Percentiles rank a stretch among this genome's conserved stretches.
Evolutionary conservation across 331 rosid species (phyloP).

Genomic region (Dryas integrifolia): DNA sequence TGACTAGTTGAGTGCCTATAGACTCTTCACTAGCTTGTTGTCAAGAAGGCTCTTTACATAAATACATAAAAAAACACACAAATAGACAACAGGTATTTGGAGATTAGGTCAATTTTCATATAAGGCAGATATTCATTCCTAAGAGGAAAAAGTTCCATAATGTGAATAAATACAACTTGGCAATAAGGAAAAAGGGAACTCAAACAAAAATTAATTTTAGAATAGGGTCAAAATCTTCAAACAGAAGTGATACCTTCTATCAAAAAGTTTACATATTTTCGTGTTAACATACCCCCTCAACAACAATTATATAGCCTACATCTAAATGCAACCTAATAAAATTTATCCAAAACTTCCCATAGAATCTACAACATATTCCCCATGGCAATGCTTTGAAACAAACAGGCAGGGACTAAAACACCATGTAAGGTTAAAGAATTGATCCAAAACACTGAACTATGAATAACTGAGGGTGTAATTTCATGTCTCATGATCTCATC

Average conservation of each 20-base stretch:
- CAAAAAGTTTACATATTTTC: constrained; percentile 34
- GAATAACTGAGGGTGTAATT: constrained; percentile 32
- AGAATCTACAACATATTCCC: constrained; percentile 38
- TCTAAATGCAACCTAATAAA: constrained; percentile 42
- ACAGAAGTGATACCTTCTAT: no score
- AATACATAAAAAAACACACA: neutral
- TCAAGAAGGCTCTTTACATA: neutral
- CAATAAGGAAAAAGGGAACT: constrained; percentile 6
- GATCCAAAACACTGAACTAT: constrained; percentile 36
- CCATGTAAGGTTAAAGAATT: constrained; percentile 32
- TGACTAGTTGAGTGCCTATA: neutral
- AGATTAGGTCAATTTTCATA: neutral
- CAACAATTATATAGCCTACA: constrained; percentile 43
- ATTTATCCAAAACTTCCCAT: constrained; percentile 24
- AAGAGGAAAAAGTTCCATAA: neutral
- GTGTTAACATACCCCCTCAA: constrained; percentile 45
- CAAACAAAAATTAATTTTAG: constrained; percentile 8
- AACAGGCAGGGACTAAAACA: constrained; percentile 22
- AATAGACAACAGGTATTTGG: neutral
- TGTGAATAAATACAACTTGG: neutral
- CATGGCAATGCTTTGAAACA: constrained; percentile 28
- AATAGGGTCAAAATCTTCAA: constrained; percentile 22
- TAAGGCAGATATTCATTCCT: neutral
- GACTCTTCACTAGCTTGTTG: neutral
- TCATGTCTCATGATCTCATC: constrained; percentile 34